Evolutionary conservation across 345 rosid genomes (phyloP), one percentile per base, ranked within the genome.

Genomic region (Mallotus nudiflorus): DNA sequence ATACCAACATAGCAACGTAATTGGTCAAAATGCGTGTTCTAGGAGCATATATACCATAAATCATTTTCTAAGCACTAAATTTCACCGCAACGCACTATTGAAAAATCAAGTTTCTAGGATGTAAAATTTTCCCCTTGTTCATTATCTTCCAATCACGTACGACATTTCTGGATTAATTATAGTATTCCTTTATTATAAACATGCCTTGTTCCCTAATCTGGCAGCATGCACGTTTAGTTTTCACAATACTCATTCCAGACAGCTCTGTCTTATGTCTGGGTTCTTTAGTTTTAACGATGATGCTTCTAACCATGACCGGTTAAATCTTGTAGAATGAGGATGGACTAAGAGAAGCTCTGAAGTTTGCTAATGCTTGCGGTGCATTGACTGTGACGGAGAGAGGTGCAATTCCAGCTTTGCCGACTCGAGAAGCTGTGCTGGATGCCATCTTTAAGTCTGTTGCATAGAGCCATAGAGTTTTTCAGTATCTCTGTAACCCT

Each of bases 371-470:
- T 58, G 96, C 88, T 0, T 95, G 99, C 11, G 99, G 97, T 27
- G 99, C 99, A 40, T 81, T 95, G 77, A 87, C 99, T 0, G 99
- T 92, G 39, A 92, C 58, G 22, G 93, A 84, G 71, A 85, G 99
- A 83, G 99, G 97, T 25, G 97, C 97, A 12, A 95, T 95, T 37
- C 97, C 99, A 0, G 97, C 97, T 1, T 82, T 95, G 82, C 97
- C 99, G 15, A 89, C 93, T 0, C 83, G 61, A 81, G 90, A 90
- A 81, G 86, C 87, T 59, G 97, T 92, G 11, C 80, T 80, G 61
- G 66, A 78, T 58, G 80, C 89, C 51, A 48, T 92, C 27, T 77
- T 87, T 8, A 80, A 84, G 56, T 40, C 78, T 6, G 87, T 82
- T 6, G 73, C 83, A 29, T 86, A 81, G 56, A 50, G 14, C 48